Percentiles rank a stretch among this genome's conserved stretches.
Conservation (phyloP, 129 eudicot species). For the Centaurea solstitialis region DNA sequence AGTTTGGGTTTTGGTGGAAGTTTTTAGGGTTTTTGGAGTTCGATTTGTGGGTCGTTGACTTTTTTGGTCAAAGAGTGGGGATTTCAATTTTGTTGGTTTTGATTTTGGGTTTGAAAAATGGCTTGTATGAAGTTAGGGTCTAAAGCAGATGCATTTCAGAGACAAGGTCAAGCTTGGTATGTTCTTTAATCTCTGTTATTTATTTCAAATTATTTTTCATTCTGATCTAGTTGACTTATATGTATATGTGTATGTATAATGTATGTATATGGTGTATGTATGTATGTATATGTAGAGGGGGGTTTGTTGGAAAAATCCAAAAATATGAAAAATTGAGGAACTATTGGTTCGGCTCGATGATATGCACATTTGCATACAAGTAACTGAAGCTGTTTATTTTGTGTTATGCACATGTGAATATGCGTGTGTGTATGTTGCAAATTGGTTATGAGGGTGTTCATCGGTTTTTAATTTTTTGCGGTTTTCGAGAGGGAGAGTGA, state of each 20-base stretch:
- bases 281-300: too few relatives aligned
- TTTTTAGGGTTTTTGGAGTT: conserved; percentile 41
- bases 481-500: too few relatives aligned
- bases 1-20: conserved; percentile 3
- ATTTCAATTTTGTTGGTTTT: conserved; percentile 7
- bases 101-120: conserved; percentile 46
- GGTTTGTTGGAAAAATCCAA: too few relatives aligned
- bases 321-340: too few relatives aligned
- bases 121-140: conserved; percentile 98
- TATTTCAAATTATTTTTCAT: not conserved
- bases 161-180: conserved; percentile 94
- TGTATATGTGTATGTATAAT: conserved; percentile 9
- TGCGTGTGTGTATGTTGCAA: too few relatives aligned
- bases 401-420: too few relatives aligned
- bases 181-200: conserved; percentile 21
- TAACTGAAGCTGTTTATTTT: too few relatives aligned
- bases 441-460: too few relatives aligned
- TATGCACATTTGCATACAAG: too few relatives aligned
- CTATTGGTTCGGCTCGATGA: too few relatives aligned
- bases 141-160: conserved; percentile 86
- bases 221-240: conserved; percentile 1
- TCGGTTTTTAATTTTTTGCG: too few relatives aligned
- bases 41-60: conserved; percentile 27
- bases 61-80: conserved; percentile 13
- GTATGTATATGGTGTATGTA: too few relatives aligned